A percentile compares a stretch with the other conserved stretches of the same genome.
Evolutionary conservation across 1,139 yeast genomes (phyloP).

Genomic region (Candida glucosophila): DNA sequence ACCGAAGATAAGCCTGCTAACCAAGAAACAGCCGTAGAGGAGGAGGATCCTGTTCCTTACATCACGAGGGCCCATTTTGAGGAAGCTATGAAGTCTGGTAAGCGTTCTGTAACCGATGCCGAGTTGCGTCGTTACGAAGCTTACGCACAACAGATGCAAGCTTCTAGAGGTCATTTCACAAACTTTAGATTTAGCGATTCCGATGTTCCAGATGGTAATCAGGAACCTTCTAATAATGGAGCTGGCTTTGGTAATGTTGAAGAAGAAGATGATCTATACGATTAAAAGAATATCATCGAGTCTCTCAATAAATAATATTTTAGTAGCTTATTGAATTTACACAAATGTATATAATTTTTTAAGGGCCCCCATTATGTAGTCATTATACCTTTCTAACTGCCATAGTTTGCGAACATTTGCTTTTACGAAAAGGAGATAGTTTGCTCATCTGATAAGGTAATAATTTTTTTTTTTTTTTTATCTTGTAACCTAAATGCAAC

Average conservation of each 20-base stretch:
- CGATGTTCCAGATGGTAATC: slow-evolving; percentile 11
- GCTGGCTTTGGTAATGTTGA: slow-evolving; percentile 60
- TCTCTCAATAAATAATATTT: not conserved
- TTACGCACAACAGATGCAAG: slow-evolving; percentile 92
- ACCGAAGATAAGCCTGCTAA: slow-evolving; percentile 13
- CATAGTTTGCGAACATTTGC: too few species aligned
- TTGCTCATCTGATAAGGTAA: too few species aligned
- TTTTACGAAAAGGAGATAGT: too few species aligned
- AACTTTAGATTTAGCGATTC: slow-evolving; percentile 63
- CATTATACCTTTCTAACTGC: too few species aligned
- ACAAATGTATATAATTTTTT: slow-evolving; percentile 1
- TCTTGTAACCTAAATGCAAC: too few species aligned
- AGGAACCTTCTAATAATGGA: slow-evolving; percentile 10
- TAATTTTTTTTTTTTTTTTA: too few species aligned
- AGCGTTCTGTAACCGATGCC: slow-evolving; percentile 93
- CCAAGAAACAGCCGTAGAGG: slow-evolving; percentile 47
- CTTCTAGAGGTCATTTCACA: slow-evolving; percentile 87
- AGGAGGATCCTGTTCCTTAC: slow-evolving; percentile 89
- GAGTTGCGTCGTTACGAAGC: slow-evolving; percentile 99
- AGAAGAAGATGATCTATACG: slow-evolving; percentile 92
- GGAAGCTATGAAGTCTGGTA: slow-evolving; percentile 99
- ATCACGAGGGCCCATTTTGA: slow-evolving; percentile 91
- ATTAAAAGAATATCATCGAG: slow-evolving; percentile 25
- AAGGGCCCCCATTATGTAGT: too few species aligned
- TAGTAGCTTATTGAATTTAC: not conserved